These are phyloP conservation scores for Canavalia ensiformis DNA, from an alignment of 306 rosid genomes.

Conservation along the genomic window DNA sequence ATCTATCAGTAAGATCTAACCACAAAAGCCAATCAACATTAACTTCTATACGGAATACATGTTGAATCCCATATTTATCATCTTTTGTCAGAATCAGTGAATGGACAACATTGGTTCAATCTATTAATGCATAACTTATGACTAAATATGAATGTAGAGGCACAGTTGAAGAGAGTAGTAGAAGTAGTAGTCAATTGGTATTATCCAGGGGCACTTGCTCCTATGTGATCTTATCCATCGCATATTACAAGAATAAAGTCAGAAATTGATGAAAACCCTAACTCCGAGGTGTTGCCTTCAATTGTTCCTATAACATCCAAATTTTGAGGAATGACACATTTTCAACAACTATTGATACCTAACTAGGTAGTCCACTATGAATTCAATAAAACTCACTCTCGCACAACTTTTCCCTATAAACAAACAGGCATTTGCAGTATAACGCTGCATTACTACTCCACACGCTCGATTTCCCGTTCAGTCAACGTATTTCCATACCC, in stretches of 20 bases:
- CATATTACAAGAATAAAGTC: conserved; percentile 16
- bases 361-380: conserved; percentile 8
- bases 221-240: neutral
- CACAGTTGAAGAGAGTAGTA: conserved; percentile 11
- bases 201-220: conserved; percentile 2
- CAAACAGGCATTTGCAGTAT: neutral
- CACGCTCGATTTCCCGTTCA: conserved; percentile 12
- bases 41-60: conserved; percentile 3
- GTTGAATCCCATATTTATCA: neutral
- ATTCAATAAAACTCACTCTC: conserved; percentile 7
- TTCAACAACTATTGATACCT: conserved; percentile 23
- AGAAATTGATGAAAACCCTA: conserved; percentile 26
- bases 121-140: neutral
- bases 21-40: neutral
- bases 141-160: conserved; percentile 18
- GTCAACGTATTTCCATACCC: conserved; percentile 26
- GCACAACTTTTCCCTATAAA: conserved; percentile 7
- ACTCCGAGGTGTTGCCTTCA: neutral
- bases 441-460: conserved; percentile 20
- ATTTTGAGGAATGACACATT: conserved; percentile 28
- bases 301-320: conserved; percentile 21
- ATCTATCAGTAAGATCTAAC: neutral
- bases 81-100: neutral
- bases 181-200: neutral
- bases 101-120: neutral